phyloP scores from a whole-genome alignment of 441 rosid genomes.

The Arabidopsis lyrata region DNA sequence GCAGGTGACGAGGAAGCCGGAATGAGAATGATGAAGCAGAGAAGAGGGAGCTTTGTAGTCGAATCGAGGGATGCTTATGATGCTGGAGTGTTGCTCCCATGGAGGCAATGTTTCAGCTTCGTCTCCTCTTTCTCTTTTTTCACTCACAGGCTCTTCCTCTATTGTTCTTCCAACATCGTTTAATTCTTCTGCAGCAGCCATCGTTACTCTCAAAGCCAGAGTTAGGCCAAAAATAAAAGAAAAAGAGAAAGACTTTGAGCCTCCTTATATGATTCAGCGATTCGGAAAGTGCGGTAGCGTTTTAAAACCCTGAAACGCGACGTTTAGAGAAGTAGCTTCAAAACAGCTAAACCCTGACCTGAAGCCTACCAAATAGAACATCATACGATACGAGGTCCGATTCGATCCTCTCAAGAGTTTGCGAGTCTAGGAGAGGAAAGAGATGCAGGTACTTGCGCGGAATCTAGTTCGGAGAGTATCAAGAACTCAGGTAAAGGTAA shows the following conservation, averaged over 20 bases:
- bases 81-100: conserved; percentile 80
- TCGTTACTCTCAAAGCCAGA: conserved; percentile 1
- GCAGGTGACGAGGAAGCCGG: conserved; percentile 88
- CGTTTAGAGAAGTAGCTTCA: conserved; percentile 13
- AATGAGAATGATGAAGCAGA: conserved; percentile 70
- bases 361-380: conserved; percentile 7
- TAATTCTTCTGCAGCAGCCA: conserved; percentile 32
- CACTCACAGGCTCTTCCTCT: conserved; percentile 31
- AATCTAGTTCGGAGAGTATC: conserved; percentile 53
- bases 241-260: not conserved
- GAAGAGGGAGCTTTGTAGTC: conserved; percentile 88
- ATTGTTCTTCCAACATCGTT: conserved; percentile 9
- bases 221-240: not conserved
- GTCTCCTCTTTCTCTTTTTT: conserved; percentile 38
- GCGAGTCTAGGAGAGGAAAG: conserved; percentile 1
- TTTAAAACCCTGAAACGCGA: conserved; percentile 43
- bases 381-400: conserved; percentile 30
- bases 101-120: conserved; percentile 54
- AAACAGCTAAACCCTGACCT: conserved; percentile 44
- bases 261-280: conserved; percentile 18
- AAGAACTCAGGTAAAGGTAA: conserved; percentile 58
- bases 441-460: conserved; percentile 57
- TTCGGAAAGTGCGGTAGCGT: conserved; percentile 34
- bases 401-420: conserved; percentile 17
- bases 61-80: conserved; percentile 88